Conservation (phyloP, 2,329 filamentous ascomycete genomes). For the Colletotrichum cordylinicola region DNA sequence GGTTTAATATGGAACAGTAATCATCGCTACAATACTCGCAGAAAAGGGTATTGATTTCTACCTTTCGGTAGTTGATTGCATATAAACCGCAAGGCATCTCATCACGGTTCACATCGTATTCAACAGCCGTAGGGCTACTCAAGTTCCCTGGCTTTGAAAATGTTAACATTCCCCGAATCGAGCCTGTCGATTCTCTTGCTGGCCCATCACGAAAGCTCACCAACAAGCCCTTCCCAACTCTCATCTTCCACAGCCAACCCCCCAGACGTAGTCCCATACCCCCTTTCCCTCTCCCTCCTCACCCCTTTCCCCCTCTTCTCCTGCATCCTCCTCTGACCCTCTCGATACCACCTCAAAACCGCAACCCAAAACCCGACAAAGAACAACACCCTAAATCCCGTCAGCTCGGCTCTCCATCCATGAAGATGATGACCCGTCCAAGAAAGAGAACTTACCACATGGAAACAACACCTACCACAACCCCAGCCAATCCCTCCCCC, state of each 20-base stretch:
- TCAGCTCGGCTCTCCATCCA: background rate
- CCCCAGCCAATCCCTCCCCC: background rate
- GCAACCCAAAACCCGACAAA: conserved; percentile 16
- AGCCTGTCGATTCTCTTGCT: background rate
- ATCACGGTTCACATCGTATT: background rate
- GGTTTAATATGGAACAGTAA: too few species aligned
- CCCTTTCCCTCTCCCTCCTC: background rate
- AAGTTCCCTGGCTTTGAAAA: too few species aligned
- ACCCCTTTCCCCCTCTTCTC: background rate
- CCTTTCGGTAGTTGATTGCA: too few species aligned
- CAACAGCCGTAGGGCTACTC: background rate
- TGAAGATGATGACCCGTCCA: background rate
- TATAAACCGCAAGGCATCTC: background rate
- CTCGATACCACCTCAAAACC: background rate
- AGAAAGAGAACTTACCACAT: conserved; percentile 8
- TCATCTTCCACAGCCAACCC: conserved; percentile 2
- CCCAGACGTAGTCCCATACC: conserved; percentile 14
- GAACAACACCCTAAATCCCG: background rate
- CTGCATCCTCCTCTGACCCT: background rate
- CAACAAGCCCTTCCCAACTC: background rate
- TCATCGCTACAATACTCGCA: too few species aligned
- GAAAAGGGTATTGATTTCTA: too few species aligned
- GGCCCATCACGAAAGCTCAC: background rate
- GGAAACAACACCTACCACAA: background rate
- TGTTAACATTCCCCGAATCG: background rate